These are phyloP conservation scores for Mycena crocata DNA, from an alignment of 768 basidiomycete genomes.

Conservation along the genomic window DNA sequence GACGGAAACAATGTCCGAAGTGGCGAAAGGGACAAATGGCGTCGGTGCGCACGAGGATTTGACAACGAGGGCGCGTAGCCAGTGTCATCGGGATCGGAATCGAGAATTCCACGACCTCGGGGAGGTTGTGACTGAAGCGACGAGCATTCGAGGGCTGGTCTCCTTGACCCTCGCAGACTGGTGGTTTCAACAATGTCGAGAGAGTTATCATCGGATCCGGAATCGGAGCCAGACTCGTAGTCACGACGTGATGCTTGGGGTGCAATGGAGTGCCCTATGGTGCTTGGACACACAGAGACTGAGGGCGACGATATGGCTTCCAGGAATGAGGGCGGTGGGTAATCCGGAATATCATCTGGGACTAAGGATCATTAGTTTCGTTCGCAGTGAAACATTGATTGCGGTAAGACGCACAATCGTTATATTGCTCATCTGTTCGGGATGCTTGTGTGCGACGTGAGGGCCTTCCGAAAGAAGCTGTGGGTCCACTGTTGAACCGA, in stretches of 20 bases:
- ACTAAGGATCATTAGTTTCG: slow-evolving; percentile 26
- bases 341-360: slow-evolving; percentile 58
- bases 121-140: slow-evolving; percentile 42
- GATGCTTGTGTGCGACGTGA: slow-evolving; percentile 6
- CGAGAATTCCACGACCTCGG: slow-evolving; percentile 46
- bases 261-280: slow-evolving; percentile 38
- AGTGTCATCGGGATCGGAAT: slow-evolving; percentile 42
- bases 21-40: slow-evolving; percentile 58
- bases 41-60: slow-evolving; percentile 45
- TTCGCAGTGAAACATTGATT: slow-evolving; percentile 41
- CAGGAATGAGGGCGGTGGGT: slow-evolving; percentile 81
- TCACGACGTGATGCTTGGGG: slow-evolving; percentile 19
- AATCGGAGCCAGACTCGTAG: slow-evolving; percentile 39
- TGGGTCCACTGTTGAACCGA: slow-evolving; percentile 58
- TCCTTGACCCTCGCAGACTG: slow-evolving; percentile 14
- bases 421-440: slow-evolving; percentile 15
- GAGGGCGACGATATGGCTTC: slow-evolving; percentile 70
- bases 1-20: slow-evolving; percentile 60
- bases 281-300: slow-evolving; percentile 53
- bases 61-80: slow-evolving; percentile 22
- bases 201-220: slow-evolving; percentile 61
- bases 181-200: slow-evolving; percentile 66
- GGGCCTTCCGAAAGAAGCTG: slow-evolving; percentile 29
- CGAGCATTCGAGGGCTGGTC: background rate
- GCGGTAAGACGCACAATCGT: slow-evolving; percentile 14